These are phyloP conservation scores for Sporothrix brasiliensis DNA, from an alignment of 2,329 filamentous ascomycete genomes.

Conservation along the genomic window DNA sequence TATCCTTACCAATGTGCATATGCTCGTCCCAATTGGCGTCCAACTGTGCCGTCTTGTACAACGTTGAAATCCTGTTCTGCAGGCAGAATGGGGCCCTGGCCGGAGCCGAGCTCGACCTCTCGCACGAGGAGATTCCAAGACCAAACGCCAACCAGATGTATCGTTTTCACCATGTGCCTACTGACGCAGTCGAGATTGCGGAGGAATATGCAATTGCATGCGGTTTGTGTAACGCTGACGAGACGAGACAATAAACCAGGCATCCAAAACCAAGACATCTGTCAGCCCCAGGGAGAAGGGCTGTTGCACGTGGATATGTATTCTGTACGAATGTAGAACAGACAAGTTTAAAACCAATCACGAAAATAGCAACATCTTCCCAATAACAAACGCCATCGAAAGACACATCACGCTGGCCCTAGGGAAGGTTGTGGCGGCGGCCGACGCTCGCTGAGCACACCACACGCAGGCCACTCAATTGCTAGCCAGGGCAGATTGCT, in stretches of 20 bases:
- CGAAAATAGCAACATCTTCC: conserved; percentile 7
- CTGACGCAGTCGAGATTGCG: too few species aligned
- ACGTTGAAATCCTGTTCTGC: neutral
- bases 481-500: neutral
- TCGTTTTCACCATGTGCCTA: neutral
- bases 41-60: neutral
- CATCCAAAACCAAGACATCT: neutral
- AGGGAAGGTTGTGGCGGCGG: neutral
- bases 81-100: neutral
- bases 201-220: neutral
- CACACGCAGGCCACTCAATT: neutral
- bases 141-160: neutral
- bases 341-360: neutral
- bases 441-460: neutral
- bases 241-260: conserved; percentile 1
- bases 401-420: neutral
- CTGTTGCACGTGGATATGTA: too few species aligned
- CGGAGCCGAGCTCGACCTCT: conserved; percentile 20
- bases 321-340: neutral
- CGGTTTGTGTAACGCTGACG: conserved; percentile 12
- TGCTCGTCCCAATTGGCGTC: neutral
- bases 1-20: neutral
- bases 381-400: neutral
- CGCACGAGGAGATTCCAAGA: neutral
- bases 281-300: neutral